Conservation (phyloP, 2,329 filamentous ascomycete species). For the Talaromyces sp. region DNA sequence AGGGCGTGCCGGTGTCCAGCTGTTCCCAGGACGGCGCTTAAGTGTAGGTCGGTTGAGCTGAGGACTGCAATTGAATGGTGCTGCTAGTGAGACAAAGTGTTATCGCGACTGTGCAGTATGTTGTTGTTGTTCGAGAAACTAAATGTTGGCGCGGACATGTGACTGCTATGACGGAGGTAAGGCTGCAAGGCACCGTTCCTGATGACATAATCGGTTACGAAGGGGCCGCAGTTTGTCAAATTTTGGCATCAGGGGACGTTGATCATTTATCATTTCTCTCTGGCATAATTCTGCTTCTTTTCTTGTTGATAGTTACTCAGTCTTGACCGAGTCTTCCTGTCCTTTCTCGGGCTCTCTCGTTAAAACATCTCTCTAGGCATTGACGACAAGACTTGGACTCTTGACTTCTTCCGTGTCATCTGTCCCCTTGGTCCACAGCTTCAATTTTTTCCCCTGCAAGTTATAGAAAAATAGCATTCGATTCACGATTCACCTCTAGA, state of each 20-base stretch:
- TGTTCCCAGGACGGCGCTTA: not conserved
- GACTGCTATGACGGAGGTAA: slow-evolving; percentile 1
- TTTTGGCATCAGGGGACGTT: not conserved
- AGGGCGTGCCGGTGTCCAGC: not conserved
- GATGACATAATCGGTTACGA: slow-evolving; percentile 6
- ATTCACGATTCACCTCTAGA: not conserved
- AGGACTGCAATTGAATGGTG: not conserved
- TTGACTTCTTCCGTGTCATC: not conserved
- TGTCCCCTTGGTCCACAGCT: not conserved
- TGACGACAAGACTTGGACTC: not conserved
- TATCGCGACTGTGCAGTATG: not conserved
- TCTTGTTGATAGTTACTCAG: not conserved
- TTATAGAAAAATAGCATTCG: not conserved
- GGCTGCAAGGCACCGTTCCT: not conserved
- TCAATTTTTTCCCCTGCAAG: not conserved
- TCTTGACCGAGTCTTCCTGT: not conserved
- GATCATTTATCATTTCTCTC: not conserved
- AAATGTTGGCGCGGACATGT: not conserved
- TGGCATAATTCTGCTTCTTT: not conserved
- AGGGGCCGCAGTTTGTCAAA: not conserved
- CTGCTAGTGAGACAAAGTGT: not conserved
- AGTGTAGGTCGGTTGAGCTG: not conserved
- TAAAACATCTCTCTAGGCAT: not conserved
- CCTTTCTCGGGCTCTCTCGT: not conserved
- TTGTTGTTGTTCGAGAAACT: not conserved